Percentiles rank a stretch among this genome's conserved stretches.
Conservation (phyloP, 2,329 filamentous ascomycete species). For the Fusarium kyushuense region DNA sequence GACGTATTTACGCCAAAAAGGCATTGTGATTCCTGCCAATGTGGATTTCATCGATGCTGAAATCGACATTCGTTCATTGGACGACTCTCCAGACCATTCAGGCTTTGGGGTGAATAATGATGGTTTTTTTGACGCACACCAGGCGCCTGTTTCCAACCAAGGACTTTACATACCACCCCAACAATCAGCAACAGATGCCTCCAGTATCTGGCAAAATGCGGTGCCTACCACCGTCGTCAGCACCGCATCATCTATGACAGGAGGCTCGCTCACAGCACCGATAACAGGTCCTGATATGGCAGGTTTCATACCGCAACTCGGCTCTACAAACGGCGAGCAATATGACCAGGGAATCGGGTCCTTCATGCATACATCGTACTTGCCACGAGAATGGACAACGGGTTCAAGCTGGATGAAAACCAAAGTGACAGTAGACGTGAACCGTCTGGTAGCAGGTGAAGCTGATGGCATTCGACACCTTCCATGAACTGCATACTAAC, state of each 20-base stretch:
- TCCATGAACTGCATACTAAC: conserved; percentile 2
- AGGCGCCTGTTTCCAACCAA: conserved; percentile 6
- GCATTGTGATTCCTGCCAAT: conserved; percentile 70
- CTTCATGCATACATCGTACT: conserved; percentile 28
- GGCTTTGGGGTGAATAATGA: conserved; percentile 1
- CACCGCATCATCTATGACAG: conserved; percentile 20
- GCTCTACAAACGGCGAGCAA: conserved; percentile 12
- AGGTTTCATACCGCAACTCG: conserved; percentile 15
- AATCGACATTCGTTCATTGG: conserved; percentile 60
- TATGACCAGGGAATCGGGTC: conserved; percentile 19
- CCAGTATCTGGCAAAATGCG: conserved; percentile 30
- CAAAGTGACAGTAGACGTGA: conserved; percentile 54
- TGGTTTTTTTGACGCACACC: conserved; percentile 29
- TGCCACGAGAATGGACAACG: conserved; percentile 35
- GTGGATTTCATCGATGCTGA: conserved; percentile 72
- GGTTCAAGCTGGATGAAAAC: conserved; percentile 46
- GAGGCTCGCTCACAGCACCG: conserved; percentile 13
- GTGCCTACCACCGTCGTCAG: conserved; percentile 24
- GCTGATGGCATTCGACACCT: background rate
- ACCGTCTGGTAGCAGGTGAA: conserved; percentile 52
- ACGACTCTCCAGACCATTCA: conserved; percentile 22
- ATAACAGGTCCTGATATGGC: conserved; percentile 19
- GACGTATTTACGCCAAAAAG: conserved; percentile 73
- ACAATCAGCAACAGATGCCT: background rate
- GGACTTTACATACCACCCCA: conserved; percentile 18